Evolutionary conservation across 2,329 filamentous ascomycete species (phyloP).

Genomic region (Colletotrichum sp.): DNA sequence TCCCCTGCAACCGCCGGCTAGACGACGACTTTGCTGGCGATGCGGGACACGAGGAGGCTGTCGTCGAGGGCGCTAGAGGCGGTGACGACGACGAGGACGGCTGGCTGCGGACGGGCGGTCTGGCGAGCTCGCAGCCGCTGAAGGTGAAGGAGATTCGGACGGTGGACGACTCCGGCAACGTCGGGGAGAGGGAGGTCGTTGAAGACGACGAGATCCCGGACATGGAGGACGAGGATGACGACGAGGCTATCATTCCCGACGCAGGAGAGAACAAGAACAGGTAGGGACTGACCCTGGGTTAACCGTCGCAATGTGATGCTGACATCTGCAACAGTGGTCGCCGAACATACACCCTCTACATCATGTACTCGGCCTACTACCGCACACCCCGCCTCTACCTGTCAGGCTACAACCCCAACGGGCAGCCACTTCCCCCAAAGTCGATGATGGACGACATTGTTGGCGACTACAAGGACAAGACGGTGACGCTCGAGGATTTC

Average conservation of each 20-base stretch:
- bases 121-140: slow-evolving; percentile 75
- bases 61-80: slow-evolving; percentile 65
- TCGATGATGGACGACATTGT: slow-evolving; percentile 97
- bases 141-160: slow-evolving; percentile 83
- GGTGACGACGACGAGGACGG: slow-evolving; percentile 77
- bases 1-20: slow-evolving; percentile 89
- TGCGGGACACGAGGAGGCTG: slow-evolving; percentile 82
- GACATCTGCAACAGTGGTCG: slow-evolving; percentile 62
- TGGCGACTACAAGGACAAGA: slow-evolving; percentile 97
- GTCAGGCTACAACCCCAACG: slow-evolving; percentile 82
- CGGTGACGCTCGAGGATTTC: slow-evolving; percentile 96
- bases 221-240: slow-evolving; percentile 98
- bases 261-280: slow-evolving; percentile 53
- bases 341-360: slow-evolving; percentile 97
- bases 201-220: slow-evolving; percentile 91
- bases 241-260: slow-evolving; percentile 94
- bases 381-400: slow-evolving; percentile 94
- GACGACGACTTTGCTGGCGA: slow-evolving; percentile 93
- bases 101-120: slow-evolving; percentile 87
- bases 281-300: slow-evolving; percentile 32
- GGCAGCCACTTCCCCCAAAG: slow-evolving; percentile 80
- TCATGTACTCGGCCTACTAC: slow-evolving; percentile 97
- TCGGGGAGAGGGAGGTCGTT: slow-evolving; percentile 74
- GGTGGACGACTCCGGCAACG: slow-evolving; percentile 86
- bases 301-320: not conserved